Evolutionary conservation across 2,329 filamentous ascomycete genomes (phyloP), one percentile per base, ranked within the genome.

Genomic region (Gremmenia infestans): DNA sequence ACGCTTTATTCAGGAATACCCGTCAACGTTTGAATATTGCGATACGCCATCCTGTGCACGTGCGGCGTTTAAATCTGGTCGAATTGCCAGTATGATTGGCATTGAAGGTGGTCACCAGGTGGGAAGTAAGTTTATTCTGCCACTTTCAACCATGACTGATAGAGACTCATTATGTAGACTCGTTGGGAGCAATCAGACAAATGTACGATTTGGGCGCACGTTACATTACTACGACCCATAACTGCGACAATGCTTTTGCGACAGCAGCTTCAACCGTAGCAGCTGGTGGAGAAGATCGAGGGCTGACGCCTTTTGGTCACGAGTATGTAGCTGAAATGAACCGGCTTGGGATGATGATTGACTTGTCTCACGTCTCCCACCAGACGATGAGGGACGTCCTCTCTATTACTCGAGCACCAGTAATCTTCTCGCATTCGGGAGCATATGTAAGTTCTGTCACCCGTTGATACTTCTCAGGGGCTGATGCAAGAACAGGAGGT

Each of bases 201-300:
- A 86, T 85, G 67, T 76, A 85, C 65, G 69, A 74, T 3, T 74
- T 87, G 2, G 85, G 85, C 1, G 83, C 85, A 0, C 77, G 83
- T 40, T 88, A 87, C 59, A 79, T 81, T 14, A 88, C 85, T 0
- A 70, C 87, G n/a, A 87, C 82, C 5, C 85, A 85, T 72, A 86
- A 85, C 63, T 88, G 85, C 68, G 82, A 88, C 69, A 88, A 87
- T 65, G 75, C 73, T 32, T 88, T 83, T 67, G 83, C 83, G 19
- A 65, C 63, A 48, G 60, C 60, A 11, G 57, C 57, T 11, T 52
- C 53, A 25, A 54, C 53, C 14, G 58, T 60, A 5, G 46, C 53
- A 19, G 55, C 53, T 7, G 58, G 54, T 32, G 63, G 61, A n/a
- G 43, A 54, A 28, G 60, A 62, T 28, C 66, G 72, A 15, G 84